These are phyloP conservation scores for Aspergillus flavus DNA, from an alignment of 2,329 filamentous ascomycete genomes.

Conservation along the genomic window DNA sequence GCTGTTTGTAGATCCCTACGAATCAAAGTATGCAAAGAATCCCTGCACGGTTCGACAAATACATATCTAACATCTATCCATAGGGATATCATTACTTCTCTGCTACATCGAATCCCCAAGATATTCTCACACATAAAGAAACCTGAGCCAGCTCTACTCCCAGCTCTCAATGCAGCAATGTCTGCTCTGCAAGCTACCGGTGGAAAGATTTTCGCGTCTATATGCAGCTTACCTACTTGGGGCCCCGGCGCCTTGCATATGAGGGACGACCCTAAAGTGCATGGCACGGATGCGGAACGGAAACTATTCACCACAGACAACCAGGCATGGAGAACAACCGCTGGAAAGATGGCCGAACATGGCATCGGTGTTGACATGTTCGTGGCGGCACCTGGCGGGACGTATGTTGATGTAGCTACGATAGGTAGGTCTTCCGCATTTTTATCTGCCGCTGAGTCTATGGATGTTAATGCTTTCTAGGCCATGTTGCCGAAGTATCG, in stretches of 20 bases:
- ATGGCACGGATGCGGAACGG: conserved; percentile 85
- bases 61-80: not conserved
- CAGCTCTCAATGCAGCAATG: conserved; percentile 79
- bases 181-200: conserved; percentile 84
- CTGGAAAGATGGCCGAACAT: conserved; percentile 81
- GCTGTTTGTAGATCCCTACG: conserved; percentile 90
- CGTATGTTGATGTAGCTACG: conserved; percentile 90
- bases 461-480: conserved; percentile 42
- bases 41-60: not conserved
- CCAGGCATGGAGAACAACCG: conserved; percentile 80
- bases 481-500: conserved; percentile 83
- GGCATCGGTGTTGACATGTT: conserved; percentile 95
- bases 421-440: conserved; percentile 62
- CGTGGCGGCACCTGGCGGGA: conserved; percentile 84
- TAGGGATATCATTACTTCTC: conserved; percentile 76
- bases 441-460: not conserved
- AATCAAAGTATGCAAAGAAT: conserved; percentile 65
- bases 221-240: conserved; percentile 87
- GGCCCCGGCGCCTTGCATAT: conserved; percentile 83
- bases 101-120: conserved; percentile 79
- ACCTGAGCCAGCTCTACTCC: conserved; percentile 84
- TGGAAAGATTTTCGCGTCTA: conserved; percentile 86
- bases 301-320: conserved; percentile 91
- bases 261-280: conserved; percentile 84
- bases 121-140: conserved; percentile 89